Evolutionary conservation across 78 protist species (phyloP).

Genomic region (Planoprotostelium fungivorum): DNA sequence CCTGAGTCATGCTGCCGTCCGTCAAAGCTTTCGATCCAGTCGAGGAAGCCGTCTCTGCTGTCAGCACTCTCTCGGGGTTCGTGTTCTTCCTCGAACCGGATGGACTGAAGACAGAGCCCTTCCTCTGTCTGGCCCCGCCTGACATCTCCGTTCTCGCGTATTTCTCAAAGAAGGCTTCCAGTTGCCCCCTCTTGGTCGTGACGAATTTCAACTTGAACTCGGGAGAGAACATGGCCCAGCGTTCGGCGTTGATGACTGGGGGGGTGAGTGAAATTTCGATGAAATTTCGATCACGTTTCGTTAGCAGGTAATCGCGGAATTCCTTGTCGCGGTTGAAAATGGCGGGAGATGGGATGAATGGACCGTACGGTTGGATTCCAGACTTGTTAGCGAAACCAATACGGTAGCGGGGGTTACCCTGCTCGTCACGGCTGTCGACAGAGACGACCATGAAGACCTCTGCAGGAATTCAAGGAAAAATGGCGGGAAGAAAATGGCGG

Average conservation of each 20-base stretch:
- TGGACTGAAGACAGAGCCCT: neutral
- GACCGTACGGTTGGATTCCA: neutral
- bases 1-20: neutral
- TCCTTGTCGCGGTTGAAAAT: neutral
- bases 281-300: neutral
- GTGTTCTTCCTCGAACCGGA: neutral
- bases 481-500: conserved; percentile 4
- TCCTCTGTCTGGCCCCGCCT: neutral
- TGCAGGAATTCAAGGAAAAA: neutral
- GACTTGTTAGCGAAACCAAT: neutral
- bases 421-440: neutral
- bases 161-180: neutral
- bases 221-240: neutral
- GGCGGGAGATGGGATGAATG: neutral
- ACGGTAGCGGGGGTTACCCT: neutral
- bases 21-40: neutral
- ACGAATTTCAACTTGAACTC: neutral
- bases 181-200: neutral
- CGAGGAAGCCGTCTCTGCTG: neutral
- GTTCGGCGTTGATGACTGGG: neutral
- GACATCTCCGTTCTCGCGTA: neutral
- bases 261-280: neutral
- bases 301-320: neutral
- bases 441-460: neutral
- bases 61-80: neutral